A percentile compares a stretch with the other conserved stretches of the same genome.
These are phyloP conservation scores for Marasmius sp. DNA, from an alignment of 1,284 basidiomycete species.

Conservation along the genomic window DNA sequence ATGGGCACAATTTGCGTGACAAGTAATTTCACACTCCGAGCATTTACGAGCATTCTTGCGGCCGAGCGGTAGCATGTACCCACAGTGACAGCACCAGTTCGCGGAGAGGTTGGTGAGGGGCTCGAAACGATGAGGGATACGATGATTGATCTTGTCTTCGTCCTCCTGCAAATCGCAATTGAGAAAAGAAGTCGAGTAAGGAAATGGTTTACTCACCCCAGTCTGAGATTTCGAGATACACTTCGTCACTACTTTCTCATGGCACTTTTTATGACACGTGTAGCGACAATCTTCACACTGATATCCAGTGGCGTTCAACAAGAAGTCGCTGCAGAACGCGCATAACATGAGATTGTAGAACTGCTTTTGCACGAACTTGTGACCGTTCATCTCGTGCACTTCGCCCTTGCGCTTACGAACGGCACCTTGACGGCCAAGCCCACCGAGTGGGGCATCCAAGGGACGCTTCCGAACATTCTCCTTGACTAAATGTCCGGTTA, in stretches of 20 bases:
- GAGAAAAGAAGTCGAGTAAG: not conserved
- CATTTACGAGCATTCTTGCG: conserved; percentile 96
- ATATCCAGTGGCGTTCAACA: conserved; percentile 96
- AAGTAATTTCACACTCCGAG: conserved; percentile 94
- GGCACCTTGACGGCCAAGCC: conserved; percentile 96
- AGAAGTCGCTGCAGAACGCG: conserved; percentile 96
- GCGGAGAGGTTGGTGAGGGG: conserved; percentile 96
- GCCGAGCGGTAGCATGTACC: conserved; percentile 96
- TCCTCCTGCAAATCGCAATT: conserved; percentile 66
- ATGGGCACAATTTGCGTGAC: conserved; percentile 97
- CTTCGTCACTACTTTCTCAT: conserved; percentile 98
- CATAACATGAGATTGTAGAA: conserved; percentile 99
- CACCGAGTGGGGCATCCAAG: conserved; percentile 79
- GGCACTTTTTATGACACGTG: conserved; percentile 98
- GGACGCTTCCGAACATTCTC: conserved; percentile 95
- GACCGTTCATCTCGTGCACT: conserved; percentile 99
- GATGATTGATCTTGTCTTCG: conserved; percentile 98
- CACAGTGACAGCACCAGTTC: conserved; percentile 99
- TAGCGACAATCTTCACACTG: conserved; percentile 99
- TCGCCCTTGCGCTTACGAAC: conserved; percentile 98
- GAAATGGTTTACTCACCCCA: conserved; percentile 62
- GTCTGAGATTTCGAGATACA: conserved; percentile 97
- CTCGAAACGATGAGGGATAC: conserved; percentile 98
- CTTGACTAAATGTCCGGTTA: conserved; percentile 65
- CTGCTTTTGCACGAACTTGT: conserved; percentile 96